Conservation (phyloP, 148 eudicot genomes). For the Amaranthus hypochondriacus region DNA sequence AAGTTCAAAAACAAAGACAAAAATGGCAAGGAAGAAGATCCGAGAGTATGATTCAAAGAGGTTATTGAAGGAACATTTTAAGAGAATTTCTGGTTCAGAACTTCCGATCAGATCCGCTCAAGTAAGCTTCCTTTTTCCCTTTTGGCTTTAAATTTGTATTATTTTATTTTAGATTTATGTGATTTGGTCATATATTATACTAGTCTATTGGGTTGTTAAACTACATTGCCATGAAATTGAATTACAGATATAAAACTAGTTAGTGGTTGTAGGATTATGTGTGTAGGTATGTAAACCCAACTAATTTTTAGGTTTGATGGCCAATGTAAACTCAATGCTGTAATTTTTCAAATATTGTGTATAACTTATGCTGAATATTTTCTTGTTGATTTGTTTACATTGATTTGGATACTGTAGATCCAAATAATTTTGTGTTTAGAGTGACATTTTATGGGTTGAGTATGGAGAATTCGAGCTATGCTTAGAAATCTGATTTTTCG, state of each 20-base stretch:
- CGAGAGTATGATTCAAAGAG: constrained; percentile 99
- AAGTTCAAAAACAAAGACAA: neutral
- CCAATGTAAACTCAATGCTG: too few relatives aligned
- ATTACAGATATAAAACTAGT: too few relatives aligned
- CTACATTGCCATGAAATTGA: neutral
- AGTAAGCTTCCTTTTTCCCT: constrained; percentile 31
- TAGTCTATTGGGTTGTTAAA: too few relatives aligned
- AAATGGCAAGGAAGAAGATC: constrained; percentile 99
- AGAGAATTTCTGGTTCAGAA: constrained; percentile 73
- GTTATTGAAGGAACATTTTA: constrained; percentile 85
- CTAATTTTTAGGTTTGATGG: too few relatives aligned
- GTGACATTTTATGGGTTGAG: neutral
- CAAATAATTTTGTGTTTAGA: neutral
- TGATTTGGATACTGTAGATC: neutral
- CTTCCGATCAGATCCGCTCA: constrained; percentile 86
- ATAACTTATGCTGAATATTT: too few relatives aligned
- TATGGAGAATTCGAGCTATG: neutral
- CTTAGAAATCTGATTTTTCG: neutral
- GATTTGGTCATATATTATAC: constrained; percentile 8
- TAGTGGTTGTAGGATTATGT: too few relatives aligned
- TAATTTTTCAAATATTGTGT: neutral
- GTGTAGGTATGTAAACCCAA: too few relatives aligned
- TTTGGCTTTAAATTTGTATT: neutral
- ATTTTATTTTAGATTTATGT: neutral
- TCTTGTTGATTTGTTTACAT: neutral